These are phyloP conservation scores for Radiomyces spectabilis DNA, from an alignment of 192 early-diverging fungal genomes.

Conservation along the genomic window DNA sequence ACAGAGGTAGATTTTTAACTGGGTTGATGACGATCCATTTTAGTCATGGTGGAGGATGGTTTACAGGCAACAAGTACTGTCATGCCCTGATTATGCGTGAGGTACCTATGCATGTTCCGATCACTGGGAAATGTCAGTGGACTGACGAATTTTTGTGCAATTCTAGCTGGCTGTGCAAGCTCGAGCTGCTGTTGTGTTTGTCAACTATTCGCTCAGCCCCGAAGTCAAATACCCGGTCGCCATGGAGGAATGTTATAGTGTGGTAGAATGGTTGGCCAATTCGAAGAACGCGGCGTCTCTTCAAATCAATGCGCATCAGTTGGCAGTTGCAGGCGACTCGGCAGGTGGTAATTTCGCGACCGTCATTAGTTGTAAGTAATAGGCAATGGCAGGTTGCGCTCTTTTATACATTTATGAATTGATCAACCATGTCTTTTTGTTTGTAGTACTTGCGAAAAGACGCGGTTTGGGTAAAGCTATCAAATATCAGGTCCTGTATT, in stretches of 20 bases:
- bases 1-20: no score
- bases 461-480: neutral
- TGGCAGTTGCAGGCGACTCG: neutral
- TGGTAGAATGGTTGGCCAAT: neutral
- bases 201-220: neutral
- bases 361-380: no score
- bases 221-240: constrained; percentile 2
- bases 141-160: neutral
- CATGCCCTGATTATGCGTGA: neutral
- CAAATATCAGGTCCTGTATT: constrained; percentile 2
- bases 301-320: neutral
- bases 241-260: neutral
- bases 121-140: neutral
- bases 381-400: no score
- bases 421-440: no score
- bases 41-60: constrained; percentile 3
- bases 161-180: neutral
- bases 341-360: no score
- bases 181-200: neutral
- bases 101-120: neutral
- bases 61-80: neutral
- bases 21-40: no score
- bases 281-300: neutral
- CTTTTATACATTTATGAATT: no score
- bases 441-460: no score